phyloP scores from a whole-genome alignment of 176 grass and related monocot species.

The Ampelocalamus luodianensis region DNA sequence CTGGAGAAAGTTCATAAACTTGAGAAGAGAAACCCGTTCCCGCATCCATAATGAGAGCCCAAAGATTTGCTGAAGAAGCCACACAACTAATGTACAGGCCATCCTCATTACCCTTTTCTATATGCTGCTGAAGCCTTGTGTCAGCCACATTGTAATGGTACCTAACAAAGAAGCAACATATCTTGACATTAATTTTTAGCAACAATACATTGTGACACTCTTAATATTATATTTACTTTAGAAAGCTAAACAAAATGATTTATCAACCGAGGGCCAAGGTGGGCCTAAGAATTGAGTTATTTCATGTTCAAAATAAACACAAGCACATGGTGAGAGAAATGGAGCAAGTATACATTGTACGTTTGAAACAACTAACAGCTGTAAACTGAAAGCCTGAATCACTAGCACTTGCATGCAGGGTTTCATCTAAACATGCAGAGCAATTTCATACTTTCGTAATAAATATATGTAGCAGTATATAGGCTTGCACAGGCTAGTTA shows the following conservation, averaged over 20 bases:
- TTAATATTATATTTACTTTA: conserved; percentile 14
- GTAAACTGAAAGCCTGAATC: background rate
- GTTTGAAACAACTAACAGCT: conserved; percentile 1
- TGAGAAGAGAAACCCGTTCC: conserved; percentile 88
- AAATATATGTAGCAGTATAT: background rate
- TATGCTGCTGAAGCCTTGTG: conserved; percentile 82
- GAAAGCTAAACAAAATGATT: conserved; percentile 6
- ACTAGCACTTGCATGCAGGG: conserved; percentile 15
- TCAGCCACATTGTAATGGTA: conserved; percentile 99
- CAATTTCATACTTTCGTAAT: background rate
- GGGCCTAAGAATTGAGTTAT: background rate
- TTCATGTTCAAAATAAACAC: conserved; percentile 22
- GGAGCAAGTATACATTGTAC: background rate
- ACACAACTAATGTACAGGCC: conserved; percentile 86
- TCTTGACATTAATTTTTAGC: conserved; percentile 31
- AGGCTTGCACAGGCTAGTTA: background rate
- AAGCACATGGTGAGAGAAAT: background rate
- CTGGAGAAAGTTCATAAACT: conserved; percentile 82
- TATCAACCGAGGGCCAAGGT: background rate
- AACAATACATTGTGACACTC: conserved; percentile 34
- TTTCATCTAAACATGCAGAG: background rate
- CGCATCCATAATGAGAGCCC: conserved; percentile 99
- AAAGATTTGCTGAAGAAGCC: conserved; percentile 81
- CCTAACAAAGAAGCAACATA: conserved; percentile 55
- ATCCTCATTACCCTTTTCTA: conserved; percentile 94